A percentile compares a stretch with the other conserved stretches of the same genome.
Conservation (phyloP, 352 stramenopile genomes). For the Globisporangium mamillatum region DNA sequence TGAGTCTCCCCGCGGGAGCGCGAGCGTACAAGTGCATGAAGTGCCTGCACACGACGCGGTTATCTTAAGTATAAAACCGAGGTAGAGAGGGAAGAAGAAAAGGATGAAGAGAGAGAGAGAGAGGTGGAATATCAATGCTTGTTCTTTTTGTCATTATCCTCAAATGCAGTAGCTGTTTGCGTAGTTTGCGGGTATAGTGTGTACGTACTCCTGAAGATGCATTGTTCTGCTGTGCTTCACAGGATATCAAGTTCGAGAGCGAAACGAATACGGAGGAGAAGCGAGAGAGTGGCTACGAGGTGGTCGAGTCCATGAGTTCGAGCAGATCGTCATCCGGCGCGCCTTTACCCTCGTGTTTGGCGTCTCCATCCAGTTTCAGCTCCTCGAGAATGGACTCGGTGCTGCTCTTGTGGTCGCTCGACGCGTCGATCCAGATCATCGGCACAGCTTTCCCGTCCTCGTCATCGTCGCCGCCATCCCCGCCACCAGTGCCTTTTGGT, state of each 20-base stretch:
- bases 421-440: conserved; percentile 81
- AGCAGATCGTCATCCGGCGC: conserved; percentile 71
- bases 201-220: too few relatives aligned
- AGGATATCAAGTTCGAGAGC: not conserved
- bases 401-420: conserved; percentile 63
- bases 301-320: conserved; percentile 84
- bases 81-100: not conserved
- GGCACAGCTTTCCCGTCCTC: conserved; percentile 64
- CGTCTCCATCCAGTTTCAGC: conserved; percentile 59
- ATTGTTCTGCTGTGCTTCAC: not conserved
- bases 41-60: conserved; percentile 72
- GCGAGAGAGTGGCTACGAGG: conserved; percentile 11
- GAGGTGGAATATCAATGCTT: not conserved
- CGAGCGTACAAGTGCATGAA: conserved; percentile 91
- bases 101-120: not conserved
- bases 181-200: not conserved
- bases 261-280: not conserved
- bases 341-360: conserved; percentile 41
- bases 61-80: conserved; percentile 46
- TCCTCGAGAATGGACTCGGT: conserved; percentile 51
- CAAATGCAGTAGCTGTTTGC: conserved; percentile 12
- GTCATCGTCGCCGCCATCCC: conserved; percentile 41
- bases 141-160: conserved; percentile 7
- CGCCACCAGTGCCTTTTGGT: conserved; percentile 32
- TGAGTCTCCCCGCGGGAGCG: conserved; percentile 74